These are phyloP conservation scores for Viola odorata DNA, from an alignment of 345 rosid genomes.

Conservation along the genomic window DNA sequence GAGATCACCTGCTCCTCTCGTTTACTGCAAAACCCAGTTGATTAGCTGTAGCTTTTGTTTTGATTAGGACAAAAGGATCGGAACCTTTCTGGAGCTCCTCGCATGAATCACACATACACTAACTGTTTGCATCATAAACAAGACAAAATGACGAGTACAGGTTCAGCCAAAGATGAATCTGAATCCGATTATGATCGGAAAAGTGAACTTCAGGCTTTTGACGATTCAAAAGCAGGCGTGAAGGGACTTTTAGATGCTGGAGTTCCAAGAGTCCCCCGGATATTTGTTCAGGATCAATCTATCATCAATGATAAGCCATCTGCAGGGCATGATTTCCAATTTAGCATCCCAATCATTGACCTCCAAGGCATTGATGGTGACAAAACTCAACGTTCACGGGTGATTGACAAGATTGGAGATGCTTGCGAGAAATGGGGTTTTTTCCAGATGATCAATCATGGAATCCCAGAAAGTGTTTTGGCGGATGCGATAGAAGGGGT, in stretches of 20 bases:
- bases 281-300: neutral
- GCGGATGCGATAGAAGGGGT: slow-evolving; percentile 9
- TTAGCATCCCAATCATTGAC: slow-evolving; percentile 15
- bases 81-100: too few species aligned
- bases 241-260: slow-evolving; percentile 3
- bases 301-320: neutral
- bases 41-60: too few species aligned
- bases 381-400: slow-evolving; percentile 6
- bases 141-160: too few species aligned
- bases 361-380: neutral
- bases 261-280: neutral
- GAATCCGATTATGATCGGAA: neutral
- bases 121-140: too few species aligned
- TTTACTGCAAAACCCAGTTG: too few species aligned
- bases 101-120: too few species aligned
- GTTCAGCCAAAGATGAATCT: too few species aligned
- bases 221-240: slow-evolving; percentile 8
- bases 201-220: slow-evolving; percentile 4
- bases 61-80: too few species aligned
- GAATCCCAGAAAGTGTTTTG: neutral
- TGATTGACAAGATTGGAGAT: neutral
- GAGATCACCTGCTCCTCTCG: too few species aligned
- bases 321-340: neutral
- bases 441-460: slow-evolving; percentile 23
- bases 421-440: slow-evolving; percentile 11